These are phyloP conservation scores for Ophiostoma populinum DNA, from an alignment of 2,329 filamentous ascomycete genomes.

Conservation along the genomic window DNA sequence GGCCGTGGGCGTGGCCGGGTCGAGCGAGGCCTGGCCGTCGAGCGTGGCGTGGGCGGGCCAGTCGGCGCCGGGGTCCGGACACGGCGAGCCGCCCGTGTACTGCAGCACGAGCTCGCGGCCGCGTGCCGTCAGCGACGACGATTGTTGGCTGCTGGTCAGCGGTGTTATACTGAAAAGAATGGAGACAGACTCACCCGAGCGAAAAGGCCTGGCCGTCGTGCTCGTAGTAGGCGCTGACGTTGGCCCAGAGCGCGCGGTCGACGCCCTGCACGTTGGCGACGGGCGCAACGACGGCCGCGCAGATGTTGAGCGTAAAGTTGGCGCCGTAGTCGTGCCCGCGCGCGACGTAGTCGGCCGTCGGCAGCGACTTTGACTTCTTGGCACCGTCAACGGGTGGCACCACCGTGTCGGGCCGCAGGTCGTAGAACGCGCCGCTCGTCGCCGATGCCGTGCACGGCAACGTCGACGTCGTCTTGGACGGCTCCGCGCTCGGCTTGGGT, in stretches of 20 bases:
- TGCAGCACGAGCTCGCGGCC: conserved; percentile 63
- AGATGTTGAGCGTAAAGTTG: conserved; percentile 76
- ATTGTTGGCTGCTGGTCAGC: conserved; percentile 30
- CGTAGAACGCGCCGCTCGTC: conserved; percentile 39
- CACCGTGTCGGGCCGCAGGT: conserved; percentile 37
- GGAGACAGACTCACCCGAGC: conserved; percentile 43
- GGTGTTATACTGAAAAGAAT: background rate
- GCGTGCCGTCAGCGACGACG: conserved; percentile 35
- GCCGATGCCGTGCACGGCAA: conserved; percentile 38
- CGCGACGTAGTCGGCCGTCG: conserved; percentile 39
- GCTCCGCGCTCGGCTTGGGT: background rate
- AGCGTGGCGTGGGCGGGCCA: conserved; percentile 16
- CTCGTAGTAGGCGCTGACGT: conserved; percentile 65
- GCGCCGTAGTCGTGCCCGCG: conserved; percentile 60
- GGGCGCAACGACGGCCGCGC: conserved; percentile 53
- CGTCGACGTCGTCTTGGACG: conserved; percentile 21
- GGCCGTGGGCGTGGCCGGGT: conserved; percentile 18
- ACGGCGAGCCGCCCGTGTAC: conserved; percentile 62
- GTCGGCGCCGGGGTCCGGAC: conserved; percentile 27
- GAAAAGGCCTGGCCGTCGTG: conserved; percentile 49
- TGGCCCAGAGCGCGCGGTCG: conserved; percentile 42
- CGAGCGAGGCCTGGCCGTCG: conserved; percentile 14
- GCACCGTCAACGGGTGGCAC: conserved; percentile 23
- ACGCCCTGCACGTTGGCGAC: conserved; percentile 48
- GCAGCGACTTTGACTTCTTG: conserved; percentile 27